Base-by-base conservation (phyloP, 108 stramenopile species). In the Skeletonema marinoi region DNA sequence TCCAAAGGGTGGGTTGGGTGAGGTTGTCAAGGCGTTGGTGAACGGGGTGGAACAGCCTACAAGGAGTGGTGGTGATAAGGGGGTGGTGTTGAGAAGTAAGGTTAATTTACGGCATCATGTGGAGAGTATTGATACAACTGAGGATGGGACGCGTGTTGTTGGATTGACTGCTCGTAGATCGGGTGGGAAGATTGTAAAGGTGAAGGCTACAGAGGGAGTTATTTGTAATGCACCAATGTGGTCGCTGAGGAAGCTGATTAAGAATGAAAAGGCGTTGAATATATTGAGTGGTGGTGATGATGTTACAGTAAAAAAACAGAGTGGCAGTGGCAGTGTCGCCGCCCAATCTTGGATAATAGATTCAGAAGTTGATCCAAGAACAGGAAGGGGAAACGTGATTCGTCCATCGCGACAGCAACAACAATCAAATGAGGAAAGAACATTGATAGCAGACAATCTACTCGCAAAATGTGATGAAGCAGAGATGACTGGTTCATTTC, bases 141-240 rank as follows among this genome's bases (percentile, higher is more conserved):
- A 75, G 42, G 68, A 81, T 32, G 91, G 87, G 33, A 68, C 58
- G 32, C 75, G 68, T 32, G 85, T 75, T 9, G 75, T 81, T 38
- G 94, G 94, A 35, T 32, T 95, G 56, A 92, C 87, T 35, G 81
- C 93, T 59, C 32, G 74, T 35, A 69, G 33, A 60, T 21, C 19
- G 33, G 80, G 80, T 61, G 91, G 89, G 50, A 74, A 70, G 54
- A 81, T 66, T 30, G 70, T 94, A 6, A 46, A 65, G n/a, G 71
- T 85, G 3, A 78, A 64, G 25, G 89, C 90, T 8, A 81, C 69
- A 68, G 88, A 93, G 12, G 92, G 92, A 14, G 92, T 95, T 17
- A 92, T 95, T 73, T 92, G 92, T 72, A 95, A 92, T 77, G 92
- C 90, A 4, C 90, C 94, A 9, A 68, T 95, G 13, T 95, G 94